Evolutionary conservation across 2,329 filamentous ascomycete genomes (phyloP).

Genomic region (Elsinoe necatrix): DNA sequence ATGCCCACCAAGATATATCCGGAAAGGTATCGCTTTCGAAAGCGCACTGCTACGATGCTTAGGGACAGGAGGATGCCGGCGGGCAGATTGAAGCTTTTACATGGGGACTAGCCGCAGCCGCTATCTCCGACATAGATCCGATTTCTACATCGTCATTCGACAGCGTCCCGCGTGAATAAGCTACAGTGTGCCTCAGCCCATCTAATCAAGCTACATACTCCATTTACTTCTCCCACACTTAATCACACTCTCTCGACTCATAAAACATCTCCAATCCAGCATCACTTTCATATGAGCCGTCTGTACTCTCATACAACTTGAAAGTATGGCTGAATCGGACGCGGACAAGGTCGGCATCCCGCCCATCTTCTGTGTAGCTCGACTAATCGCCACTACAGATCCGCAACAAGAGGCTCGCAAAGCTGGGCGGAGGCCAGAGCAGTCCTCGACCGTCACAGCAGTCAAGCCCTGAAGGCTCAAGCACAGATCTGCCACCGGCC

Average conservation of each 20-base stretch:
- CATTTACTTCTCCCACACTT: background rate
- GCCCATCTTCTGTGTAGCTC: slow-evolving; percentile 13
- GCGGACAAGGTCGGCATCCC: slow-evolving; percentile 37
- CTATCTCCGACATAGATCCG: slow-evolving; percentile 6
- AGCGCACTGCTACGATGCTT: background rate
- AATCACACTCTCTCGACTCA: background rate
- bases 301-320: background rate
- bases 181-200: background rate
- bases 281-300: background rate
- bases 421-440: slow-evolving; percentile 42
- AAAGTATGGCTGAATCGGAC: slow-evolving; percentile 30
- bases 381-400: slow-evolving; percentile 39
- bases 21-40: no score
- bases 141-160: background rate
- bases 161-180: slow-evolving; percentile 6
- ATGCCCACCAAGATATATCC: no score
- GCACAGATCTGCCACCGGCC: slow-evolving; percentile 16
- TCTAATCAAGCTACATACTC: background rate
- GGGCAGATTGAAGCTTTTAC: background rate
- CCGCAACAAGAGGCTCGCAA: slow-evolving; percentile 58
- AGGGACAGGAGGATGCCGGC: background rate
- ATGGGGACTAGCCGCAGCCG: slow-evolving; percentile 2
- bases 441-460: slow-evolving; percentile 23
- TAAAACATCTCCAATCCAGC: background rate
- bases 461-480: slow-evolving; percentile 15